Evolutionary conservation across 2,329 filamentous ascomycete genomes (phyloP).

Genomic region (Rhinocladiella mackenziei): DNA sequence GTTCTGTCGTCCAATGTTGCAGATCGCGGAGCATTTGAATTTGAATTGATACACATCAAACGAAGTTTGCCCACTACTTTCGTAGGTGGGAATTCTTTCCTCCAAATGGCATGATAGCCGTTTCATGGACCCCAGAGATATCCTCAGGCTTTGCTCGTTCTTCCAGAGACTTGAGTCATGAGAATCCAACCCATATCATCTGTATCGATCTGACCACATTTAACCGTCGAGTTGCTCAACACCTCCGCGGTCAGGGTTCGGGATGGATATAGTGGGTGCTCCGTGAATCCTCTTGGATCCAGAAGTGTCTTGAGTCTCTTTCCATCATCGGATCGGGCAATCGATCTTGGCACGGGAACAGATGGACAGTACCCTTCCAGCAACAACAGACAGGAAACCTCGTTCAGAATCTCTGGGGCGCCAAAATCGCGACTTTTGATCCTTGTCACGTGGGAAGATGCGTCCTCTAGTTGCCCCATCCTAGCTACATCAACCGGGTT

Average conservation of each 20-base stretch:
- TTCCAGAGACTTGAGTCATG: constrained; percentile 18
- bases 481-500: constrained; percentile 6
- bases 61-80: constrained; percentile 20
- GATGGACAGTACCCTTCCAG: constrained; percentile 24
- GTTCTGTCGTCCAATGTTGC: constrained; percentile 17
- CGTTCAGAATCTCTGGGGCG: constrained; percentile 24
- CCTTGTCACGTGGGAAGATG: constrained; percentile 20
- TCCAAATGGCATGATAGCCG: constrained; percentile 23
- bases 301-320: constrained; percentile 16
- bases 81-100: constrained; percentile 16
- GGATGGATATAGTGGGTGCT: constrained; percentile 2
- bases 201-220: constrained; percentile 6
- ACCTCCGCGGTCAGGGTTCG: constrained; percentile 7
- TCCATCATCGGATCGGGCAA: constrained; percentile 27
- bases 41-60: constrained; percentile 11
- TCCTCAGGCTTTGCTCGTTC: constrained; percentile 18
- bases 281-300: constrained; percentile 14
- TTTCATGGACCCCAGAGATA: constrained; percentile 9
- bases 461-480: constrained; percentile 3
- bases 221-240: background rate
- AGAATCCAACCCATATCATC: constrained; percentile 20
- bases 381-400: constrained; percentile 20
- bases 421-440: constrained; percentile 20
- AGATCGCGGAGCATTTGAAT: constrained; percentile 4
- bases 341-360: constrained; percentile 16